Evolutionary conservation across 2,329 filamentous ascomycete genomes (phyloP).

Genomic region (Paraphoma chrysanthemicola): DNA sequence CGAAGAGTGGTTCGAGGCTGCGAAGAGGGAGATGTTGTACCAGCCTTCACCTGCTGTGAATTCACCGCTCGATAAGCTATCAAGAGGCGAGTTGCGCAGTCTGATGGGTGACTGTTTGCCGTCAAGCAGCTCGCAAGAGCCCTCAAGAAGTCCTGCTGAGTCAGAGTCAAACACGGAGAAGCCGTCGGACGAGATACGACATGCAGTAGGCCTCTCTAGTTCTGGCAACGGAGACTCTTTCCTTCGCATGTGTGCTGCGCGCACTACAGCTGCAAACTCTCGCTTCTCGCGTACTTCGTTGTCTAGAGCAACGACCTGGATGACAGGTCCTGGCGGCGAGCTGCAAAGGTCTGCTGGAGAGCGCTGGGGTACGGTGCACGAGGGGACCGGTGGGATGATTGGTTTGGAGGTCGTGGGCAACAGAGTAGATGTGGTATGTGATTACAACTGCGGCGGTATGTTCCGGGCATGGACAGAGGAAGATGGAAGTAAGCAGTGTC

Average conservation of each 20-base stretch:
- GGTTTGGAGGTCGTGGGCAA: conserved; percentile 71
- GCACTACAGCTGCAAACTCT: conserved; percentile 76
- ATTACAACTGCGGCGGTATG: conserved; percentile 89
- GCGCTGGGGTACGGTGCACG: conserved; percentile 75
- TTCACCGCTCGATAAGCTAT: conserved; percentile 32
- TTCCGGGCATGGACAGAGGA: conserved; percentile 79
- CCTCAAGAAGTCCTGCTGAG: neutral
- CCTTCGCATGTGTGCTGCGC: conserved; percentile 72
- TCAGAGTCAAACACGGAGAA: conserved; percentile 1
- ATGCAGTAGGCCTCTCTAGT: conserved; percentile 70
- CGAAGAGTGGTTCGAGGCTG: conserved; percentile 74
- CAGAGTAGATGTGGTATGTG: conserved; percentile 68
- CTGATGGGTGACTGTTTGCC: conserved; percentile 68
- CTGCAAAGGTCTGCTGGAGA: conserved; percentile 76
- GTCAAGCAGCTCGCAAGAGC: conserved; percentile 46
- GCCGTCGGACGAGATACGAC: conserved; percentile 22
- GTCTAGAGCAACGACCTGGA: conserved; percentile 64
- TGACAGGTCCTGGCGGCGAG: conserved; percentile 75
- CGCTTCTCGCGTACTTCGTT: conserved; percentile 65
- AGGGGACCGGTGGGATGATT: conserved; percentile 86
- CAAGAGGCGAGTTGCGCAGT: conserved; percentile 51
- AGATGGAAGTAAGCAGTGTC: conserved; percentile 63
- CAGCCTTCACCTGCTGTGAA: conserved; percentile 12
- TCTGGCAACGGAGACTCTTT: conserved; percentile 93
- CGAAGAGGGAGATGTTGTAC: conserved; percentile 27